Conservation (phyloP, 257 asterid species). For the Przewalskia tangutica region DNA sequence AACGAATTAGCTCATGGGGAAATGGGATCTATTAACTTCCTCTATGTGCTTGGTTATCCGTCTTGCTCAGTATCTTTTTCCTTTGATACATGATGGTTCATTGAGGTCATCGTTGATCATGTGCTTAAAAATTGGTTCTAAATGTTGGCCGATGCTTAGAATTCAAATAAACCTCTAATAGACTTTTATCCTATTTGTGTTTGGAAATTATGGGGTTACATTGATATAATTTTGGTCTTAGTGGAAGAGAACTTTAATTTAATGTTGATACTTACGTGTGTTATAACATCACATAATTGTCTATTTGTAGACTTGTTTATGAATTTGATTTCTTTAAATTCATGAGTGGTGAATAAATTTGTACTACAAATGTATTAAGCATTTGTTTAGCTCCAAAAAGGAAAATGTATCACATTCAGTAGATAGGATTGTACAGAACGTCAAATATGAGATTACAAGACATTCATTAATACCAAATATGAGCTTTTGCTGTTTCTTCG, state of each 20-base stretch:
- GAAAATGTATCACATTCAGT: not conserved
- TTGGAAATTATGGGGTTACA: not conserved
- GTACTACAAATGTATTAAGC: not conserved
- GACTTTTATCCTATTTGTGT: not conserved
- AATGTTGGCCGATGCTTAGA: not conserved
- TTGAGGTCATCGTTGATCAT: not conserved
- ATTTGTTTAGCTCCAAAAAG: not conserved
- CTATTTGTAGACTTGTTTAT: not conserved
- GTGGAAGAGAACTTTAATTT: not conserved
- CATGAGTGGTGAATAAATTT: not conserved
- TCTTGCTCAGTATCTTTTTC: not conserved
- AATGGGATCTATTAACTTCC: not conserved
- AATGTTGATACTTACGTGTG: not conserved
- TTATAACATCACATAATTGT: not conserved
- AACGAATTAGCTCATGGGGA: not conserved
- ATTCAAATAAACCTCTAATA: not conserved
- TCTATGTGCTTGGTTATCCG: not conserved
- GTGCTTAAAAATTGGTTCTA: too few relatives aligned
- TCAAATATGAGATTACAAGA: not conserved
- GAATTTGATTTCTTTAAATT: not conserved
- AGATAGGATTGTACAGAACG: not conserved
- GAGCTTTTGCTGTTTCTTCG: not conserved
- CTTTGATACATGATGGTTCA: not conserved
- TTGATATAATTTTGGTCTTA: not conserved
- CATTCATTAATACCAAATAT: not conserved